Evolutionary conservation across 768 basidiomycete genomes (phyloP), one percentile per base, ranked within the genome.

Genomic region (Brasilioporus rufonigricans): DNA sequence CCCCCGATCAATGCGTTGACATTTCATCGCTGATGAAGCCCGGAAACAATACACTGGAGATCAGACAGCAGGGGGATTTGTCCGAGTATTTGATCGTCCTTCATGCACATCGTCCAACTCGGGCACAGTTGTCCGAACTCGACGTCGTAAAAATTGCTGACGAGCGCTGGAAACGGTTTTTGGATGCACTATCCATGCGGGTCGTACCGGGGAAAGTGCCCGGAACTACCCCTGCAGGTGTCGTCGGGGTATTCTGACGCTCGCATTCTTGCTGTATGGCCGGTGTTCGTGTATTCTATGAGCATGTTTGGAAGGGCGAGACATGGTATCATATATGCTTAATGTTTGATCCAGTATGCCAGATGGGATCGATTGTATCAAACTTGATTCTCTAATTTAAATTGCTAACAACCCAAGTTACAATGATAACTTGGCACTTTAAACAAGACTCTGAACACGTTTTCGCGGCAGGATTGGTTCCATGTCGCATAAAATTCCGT

Each of bases 1-100:
- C 76, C 8, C 71, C 77, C 1, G 75, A 84, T 43, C 74, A 72
- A 55, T 68, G 79, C 18, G 74, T 85, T 21, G 84, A 86, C 56
- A 44, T 86, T 12, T 81, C 81, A 2, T 70, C 72, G 18, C 76
- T 79, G 50, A 55, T 81, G 23, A 61, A 55, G 18, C 36, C 48
- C 0, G 83, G 81, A 19, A 40, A 62, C 10, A 84, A 84, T 57
- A 66, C 50, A 1, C 61, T 84, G 10, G 68, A 74, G 52, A 69
- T 85, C 31, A 61, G 56, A 31, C 82, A 82, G 49, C 64, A 60
- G 29, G 66, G 64, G 19, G 78, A 79, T 59, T 65, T 81, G 66
- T 76, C 77, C 8, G 66, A 71, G 31, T 77, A 79, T 53, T 66
- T 74, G 24, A 71, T 83, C 46, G 69, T 80, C 27, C 66, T 85